Evolutionary conservation across 768 basidiomycete genomes (phyloP), one percentile per base, ranked within the genome.

Genomic region (Leucocoprinus birnbaumii): DNA sequence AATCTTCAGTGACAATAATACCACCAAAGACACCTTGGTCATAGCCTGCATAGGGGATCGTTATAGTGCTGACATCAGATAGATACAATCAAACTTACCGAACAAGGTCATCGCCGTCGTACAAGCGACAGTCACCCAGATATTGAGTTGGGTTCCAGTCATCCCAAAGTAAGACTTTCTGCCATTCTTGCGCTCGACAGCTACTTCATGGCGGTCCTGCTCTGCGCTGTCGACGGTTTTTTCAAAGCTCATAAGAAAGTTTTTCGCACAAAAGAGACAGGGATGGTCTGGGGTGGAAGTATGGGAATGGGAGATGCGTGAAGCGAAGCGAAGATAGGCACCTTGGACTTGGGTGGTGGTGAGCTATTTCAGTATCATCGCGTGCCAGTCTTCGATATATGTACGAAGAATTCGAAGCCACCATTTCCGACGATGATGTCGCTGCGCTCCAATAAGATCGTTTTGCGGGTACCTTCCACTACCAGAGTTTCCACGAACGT

Each of bases 11-110:
- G 48, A 80, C 74, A 50, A 80, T 79, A 52, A 78, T 78, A 0
- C 77, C 77, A 21, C 79, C 79, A 58, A 78, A 80, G 18, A 80
- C 77, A n/a, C 77, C 79, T 53, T 79, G 79, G 61, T 80, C 77
- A 62, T 80, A 79, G 21, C 78, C 76, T 77, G 45, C 19, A 43
- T 21, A 34, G 42, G 46, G 19, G n/a, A 4, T 9, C 18, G 21
- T 31, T 9, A 47, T 21, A 19, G n/a, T n/a, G n/a, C n/a, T n/a
- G n/a, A n/a, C n/a, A 18, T 31, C 13, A 31, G 31, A 25, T 3
- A 10, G 51, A 51, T 22, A 22, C 10, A 18, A 13, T 31, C 18
- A 41, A 26, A 7, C 69, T 40, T 49, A 77, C 78, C 79, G 57
- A 79, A 80, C 1, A 80, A 67, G 2, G 74, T 74, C 79, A 80